Evolutionary conservation across 1,284 basidiomycete genomes (phyloP), one percentile per base, ranked within the genome.

Genomic region (Trichosporon ovoides): DNA sequence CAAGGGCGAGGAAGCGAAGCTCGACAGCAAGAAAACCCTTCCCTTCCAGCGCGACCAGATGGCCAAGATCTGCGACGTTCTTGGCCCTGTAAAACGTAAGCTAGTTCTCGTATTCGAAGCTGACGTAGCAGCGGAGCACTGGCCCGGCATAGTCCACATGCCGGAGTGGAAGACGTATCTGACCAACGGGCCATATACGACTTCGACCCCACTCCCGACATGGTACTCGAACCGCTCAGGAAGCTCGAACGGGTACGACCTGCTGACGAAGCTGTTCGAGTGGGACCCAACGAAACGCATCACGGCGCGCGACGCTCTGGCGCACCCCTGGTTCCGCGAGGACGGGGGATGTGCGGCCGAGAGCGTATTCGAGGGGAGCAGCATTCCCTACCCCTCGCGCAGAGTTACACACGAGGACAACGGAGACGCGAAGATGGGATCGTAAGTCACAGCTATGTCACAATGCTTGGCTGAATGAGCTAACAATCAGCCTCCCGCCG

Each of bases 1-100:
- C 82, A 99, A 98, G 74, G 96, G 96, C 13, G 96, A 99, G 75
- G 96, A 98, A 76, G 95, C 94, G 7, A 98, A 98, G 76, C 79
- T 97, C 59, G 93, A 97, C 65, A 71, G 67, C 46, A 77, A 76
- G 64, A 94, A 94, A 81, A 90, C 87, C 63, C 86, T 96, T 0
- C 94, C 93, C 0, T 97, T 96, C 72, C 94, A 96, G 75, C 83
- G 87, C 56, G 95, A 98, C 76, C 96, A 99, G 70, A 82, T 98
- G 63, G 80, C 89, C 34, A 93, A 91, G 78, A 97, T 99, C 40
- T 88, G 97, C 60, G 96, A 98, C 65, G 87, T 98, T 0, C 78
- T 98, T 12, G 96, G 96, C 1, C 90, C 88, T 0, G 91, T 95
- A 19, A 83, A 87, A 58, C 86, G 91, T 90, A 66, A 67, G 79